A percentile compares a stretch with the other conserved stretches of the same genome.
Conservation (phyloP, 345 rosid genomes). For the Bretschneidera sinensis region DNA sequence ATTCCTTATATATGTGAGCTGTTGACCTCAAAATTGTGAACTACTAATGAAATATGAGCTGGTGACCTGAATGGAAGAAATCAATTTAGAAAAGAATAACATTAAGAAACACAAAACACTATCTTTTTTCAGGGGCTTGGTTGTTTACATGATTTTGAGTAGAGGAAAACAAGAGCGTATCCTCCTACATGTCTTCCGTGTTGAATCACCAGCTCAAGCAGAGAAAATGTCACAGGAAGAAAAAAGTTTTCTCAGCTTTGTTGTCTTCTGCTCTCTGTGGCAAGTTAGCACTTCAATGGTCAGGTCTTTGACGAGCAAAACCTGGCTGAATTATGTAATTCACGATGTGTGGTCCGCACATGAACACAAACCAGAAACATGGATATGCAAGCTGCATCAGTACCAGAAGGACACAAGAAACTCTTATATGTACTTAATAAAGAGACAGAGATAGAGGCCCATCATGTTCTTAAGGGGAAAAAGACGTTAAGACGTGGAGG, state of each 20-base stretch:
- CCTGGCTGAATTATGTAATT: slow-evolving; percentile 66
- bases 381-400: slow-evolving; percentile 18
- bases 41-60: too few species aligned
- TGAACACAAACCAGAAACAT: slow-evolving; percentile 30
- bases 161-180: too few species aligned
- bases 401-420: slow-evolving; percentile 3
- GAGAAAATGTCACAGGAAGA: not conserved
- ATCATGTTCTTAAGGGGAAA: not conserved
- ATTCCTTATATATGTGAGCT: too few species aligned
- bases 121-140: not conserved
- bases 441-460: not conserved
- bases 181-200: too few species aligned
- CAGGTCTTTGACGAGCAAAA: slow-evolving; percentile 63
- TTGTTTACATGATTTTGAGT: too few species aligned
- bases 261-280: not conserved
- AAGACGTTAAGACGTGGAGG: not conserved
- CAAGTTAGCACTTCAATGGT: slow-evolving; percentile 24
- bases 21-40: too few species aligned
- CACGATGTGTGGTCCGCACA: slow-evolving; percentile 14
- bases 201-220: too few species aligned
- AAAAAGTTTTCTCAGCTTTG: not conserved
- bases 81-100: not conserved
- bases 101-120: not conserved
- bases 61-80: not conserved
- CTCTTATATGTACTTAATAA: slow-evolving; percentile 4